These are phyloP conservation scores for Ciborinia camelliae DNA, from an alignment of 2,329 filamentous ascomycete species.

Conservation along the genomic window DNA sequence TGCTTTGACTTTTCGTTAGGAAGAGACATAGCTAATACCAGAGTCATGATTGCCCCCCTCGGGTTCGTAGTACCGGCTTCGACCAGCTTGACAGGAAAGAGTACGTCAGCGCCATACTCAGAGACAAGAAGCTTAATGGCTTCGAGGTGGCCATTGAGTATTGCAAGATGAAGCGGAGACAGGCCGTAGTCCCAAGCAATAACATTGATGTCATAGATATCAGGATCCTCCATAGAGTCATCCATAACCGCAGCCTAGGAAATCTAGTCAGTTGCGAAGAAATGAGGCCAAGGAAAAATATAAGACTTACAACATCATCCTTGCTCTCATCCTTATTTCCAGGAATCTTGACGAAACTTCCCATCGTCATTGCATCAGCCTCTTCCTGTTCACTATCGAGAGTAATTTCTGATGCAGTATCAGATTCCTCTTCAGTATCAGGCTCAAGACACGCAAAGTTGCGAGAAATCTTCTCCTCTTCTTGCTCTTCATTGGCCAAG, in stretches of 20 bases:
- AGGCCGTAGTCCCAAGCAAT: slow-evolving; percentile 75
- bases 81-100: slow-evolving; percentile 64
- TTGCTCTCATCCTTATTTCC: slow-evolving; percentile 43
- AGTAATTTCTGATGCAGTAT: slow-evolving; percentile 36
- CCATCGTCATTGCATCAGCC: slow-evolving; percentile 56
- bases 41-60: slow-evolving; percentile 61
- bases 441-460: slow-evolving; percentile 31
- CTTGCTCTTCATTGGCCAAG: slow-evolving; percentile 66
- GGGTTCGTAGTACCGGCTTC: slow-evolving; percentile 39
- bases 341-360: slow-evolving; percentile 69
- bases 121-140: slow-evolving; percentile 67
- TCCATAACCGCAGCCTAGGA: slow-evolving; percentile 47
- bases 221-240: slow-evolving; percentile 63
- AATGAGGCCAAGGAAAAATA: background rate
- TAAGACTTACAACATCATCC: slow-evolving; percentile 45
- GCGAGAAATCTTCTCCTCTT: slow-evolving; percentile 52
- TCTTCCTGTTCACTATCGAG: slow-evolving; percentile 30
- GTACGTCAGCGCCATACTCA: slow-evolving; percentile 72
- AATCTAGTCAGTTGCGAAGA: slow-evolving; percentile 38
- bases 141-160: slow-evolving; percentile 66
- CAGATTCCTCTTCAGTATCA: slow-evolving; percentile 40
- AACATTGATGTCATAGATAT: slow-evolving; percentile 75
- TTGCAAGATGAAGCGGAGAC: slow-evolving; percentile 75
- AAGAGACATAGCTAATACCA: slow-evolving; percentile 65
- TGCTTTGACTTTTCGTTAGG: slow-evolving; percentile 59